These are phyloP conservation scores for Hymenoscyphus repandus DNA, from an alignment of 2,329 filamentous ascomycete genomes.

Conservation along the genomic window DNA sequence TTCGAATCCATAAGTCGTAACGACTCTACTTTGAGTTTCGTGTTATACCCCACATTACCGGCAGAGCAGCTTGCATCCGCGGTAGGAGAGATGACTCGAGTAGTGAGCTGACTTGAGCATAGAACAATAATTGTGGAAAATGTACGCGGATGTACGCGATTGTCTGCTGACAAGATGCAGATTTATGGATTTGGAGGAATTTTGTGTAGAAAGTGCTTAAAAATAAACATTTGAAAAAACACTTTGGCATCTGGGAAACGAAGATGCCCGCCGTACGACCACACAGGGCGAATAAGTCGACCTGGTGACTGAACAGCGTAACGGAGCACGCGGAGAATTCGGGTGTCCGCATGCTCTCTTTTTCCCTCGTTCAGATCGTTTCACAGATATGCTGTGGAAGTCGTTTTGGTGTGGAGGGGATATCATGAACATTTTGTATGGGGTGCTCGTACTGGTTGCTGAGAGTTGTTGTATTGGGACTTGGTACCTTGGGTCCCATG, in stretches of 20 bases:
- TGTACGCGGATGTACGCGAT: too few relatives aligned
- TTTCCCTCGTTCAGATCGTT: constrained; percentile 5
- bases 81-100: not conserved
- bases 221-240: too few relatives aligned
- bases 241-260: too few relatives aligned
- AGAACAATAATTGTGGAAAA: not conserved
- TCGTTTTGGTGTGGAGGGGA: not conserved
- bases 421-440: not conserved
- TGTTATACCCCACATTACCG: not conserved
- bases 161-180: too few relatives aligned
- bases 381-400: constrained; percentile 14
- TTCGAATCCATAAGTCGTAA: too few relatives aligned
- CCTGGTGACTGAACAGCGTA: constrained; percentile 16
- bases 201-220: too few relatives aligned
- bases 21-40: too few relatives aligned
- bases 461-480: not conserved
- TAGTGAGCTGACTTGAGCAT: not conserved
- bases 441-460: too few relatives aligned
- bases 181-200: too few relatives aligned
- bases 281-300: not conserved
- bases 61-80: not conserved
- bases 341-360: constrained; percentile 18
- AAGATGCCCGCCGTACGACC: constrained; percentile 6
- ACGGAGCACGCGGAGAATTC: constrained; percentile 19
- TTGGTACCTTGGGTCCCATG: constrained; percentile 14